phyloP scores from a whole-genome alignment of 495 filamentous ascomycete genomes.

The Aspergillus bridgeri region DNA sequence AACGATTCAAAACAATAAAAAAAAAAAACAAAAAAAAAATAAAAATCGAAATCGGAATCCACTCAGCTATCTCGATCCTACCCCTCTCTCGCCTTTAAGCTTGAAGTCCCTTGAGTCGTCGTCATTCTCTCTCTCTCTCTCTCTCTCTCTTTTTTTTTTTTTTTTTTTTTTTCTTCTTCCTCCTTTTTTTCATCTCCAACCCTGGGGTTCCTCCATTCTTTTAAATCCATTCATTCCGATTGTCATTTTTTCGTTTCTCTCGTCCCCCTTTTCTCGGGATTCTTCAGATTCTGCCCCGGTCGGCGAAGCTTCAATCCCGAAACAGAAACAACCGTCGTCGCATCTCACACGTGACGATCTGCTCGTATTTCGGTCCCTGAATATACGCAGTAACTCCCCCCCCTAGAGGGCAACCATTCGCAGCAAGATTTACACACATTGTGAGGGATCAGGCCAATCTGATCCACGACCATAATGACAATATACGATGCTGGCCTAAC shows the following conservation, averaged over 20 bases:
- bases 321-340: too few species aligned
- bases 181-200: neutral
- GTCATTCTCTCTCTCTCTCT: neutral
- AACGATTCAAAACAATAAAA: neutral
- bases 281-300: neutral
- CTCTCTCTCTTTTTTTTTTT: neutral
- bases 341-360: neutral
- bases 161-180: neutral
- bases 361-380: neutral
- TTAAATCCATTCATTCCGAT: neutral
- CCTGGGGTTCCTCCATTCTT: neutral
- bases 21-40: conserved; percentile 1
- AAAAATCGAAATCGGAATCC: neutral
- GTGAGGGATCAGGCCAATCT: neutral
- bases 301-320: neutral
- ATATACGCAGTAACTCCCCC: neutral
- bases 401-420: neutral
- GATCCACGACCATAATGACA: conserved; percentile 24
- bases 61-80: neutral
- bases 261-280: neutral
- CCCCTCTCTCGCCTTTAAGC: neutral
- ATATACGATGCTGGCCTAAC: conserved; percentile 20
- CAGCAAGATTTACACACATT: neutral
- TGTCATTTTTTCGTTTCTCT: neutral
- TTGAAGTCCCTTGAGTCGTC: conserved; percentile 4